phyloP scores from a whole-genome alignment of 352 stramenopile species.

The Pythium brassicae region DNA sequence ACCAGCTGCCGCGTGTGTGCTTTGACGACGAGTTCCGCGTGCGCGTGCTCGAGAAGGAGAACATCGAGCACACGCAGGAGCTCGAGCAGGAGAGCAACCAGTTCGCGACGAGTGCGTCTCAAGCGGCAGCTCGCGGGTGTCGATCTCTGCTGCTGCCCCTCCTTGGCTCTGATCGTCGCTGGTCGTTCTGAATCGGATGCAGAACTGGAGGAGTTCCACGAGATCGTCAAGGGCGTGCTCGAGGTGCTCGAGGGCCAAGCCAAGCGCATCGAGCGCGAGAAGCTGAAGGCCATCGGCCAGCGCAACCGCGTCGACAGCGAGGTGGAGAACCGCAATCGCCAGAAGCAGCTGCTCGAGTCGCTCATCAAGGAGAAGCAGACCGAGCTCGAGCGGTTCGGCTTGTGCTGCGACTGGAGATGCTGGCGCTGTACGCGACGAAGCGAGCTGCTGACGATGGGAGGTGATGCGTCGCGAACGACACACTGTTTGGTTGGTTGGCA shows the following conservation, averaged over 20 bases:
- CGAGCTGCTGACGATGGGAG: neutral
- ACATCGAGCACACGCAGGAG: constrained; percentile 10
- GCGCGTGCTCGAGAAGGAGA: constrained; percentile 29
- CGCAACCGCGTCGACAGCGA: constrained; percentile 78
- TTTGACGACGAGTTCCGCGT: constrained; percentile 82
- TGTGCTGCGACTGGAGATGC: neutral
- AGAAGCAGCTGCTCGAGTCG: constrained; percentile 76
- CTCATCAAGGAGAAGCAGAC: constrained; percentile 82
- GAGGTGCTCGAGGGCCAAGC: constrained; percentile 77
- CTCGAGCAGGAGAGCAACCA: constrained; percentile 83
- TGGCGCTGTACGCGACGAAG: neutral
- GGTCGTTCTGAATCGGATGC: neutral
- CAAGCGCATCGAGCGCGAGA: constrained; percentile 76
- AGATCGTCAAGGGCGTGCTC: constrained; percentile 72
- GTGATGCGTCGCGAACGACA: neutral
- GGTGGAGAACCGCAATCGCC: constrained; percentile 76
- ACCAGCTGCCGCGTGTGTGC: constrained; percentile 66
- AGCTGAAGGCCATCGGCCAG: constrained; percentile 81
- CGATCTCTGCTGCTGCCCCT: neutral
- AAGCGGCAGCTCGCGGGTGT: neutral
- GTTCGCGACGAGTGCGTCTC: constrained; percentile 59
- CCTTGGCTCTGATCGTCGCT: neutral
- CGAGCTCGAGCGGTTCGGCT: constrained; percentile 59
- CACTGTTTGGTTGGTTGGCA: constrained; percentile 1
- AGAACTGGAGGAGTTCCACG: constrained; percentile 83